Percentiles rank a stretch among this genome's conserved stretches.
These are phyloP conservation scores for Microdochium trichocladiopsis DNA, from an alignment of 2,329 filamentous ascomycete species.

Conservation along the genomic window DNA sequence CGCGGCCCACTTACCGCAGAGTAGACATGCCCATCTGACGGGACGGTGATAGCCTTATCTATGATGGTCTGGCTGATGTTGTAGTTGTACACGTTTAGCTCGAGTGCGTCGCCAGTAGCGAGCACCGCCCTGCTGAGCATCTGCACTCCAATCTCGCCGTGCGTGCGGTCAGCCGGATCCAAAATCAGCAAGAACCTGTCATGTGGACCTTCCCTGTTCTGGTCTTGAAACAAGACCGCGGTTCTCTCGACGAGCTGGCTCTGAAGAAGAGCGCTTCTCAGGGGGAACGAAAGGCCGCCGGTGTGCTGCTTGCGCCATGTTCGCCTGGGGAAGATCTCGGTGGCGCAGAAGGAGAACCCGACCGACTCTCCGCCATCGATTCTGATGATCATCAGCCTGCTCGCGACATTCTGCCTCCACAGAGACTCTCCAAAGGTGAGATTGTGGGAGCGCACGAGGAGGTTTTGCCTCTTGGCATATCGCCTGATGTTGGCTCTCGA, in stretches of 20 bases:
- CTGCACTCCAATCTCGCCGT: not conserved
- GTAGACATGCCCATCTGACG: too few species aligned
- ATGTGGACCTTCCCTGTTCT: not conserved
- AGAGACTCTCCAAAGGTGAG: not conserved
- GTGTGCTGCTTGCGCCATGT: not conserved
- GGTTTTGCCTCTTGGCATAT: not conserved
- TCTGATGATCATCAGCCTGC: not conserved
- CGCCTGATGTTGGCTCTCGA: not conserved
- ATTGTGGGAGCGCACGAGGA: not conserved
- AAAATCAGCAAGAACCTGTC: not conserved
- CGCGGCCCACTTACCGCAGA: too few species aligned
- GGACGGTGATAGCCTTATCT: too few species aligned
- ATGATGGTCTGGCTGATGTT: too few species aligned
- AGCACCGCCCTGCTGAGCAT: too few species aligned
- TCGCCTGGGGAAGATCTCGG: not conserved
- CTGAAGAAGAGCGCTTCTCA: not conserved
- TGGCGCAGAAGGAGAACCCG: not conserved
- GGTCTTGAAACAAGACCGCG: not conserved
- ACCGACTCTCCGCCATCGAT: not conserved
- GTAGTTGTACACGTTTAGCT: too few species aligned
- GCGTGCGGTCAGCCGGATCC: not conserved
- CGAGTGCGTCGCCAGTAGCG: too few species aligned
- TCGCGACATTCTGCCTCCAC: not conserved
- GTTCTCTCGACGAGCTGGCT: not conserved
- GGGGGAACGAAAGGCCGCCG: not conserved